Evolutionary conservation across 805 yeast genomes (phyloP), one percentile per base, ranked within the genome.

Genomic region (Cyberlindnera veronae): DNA sequence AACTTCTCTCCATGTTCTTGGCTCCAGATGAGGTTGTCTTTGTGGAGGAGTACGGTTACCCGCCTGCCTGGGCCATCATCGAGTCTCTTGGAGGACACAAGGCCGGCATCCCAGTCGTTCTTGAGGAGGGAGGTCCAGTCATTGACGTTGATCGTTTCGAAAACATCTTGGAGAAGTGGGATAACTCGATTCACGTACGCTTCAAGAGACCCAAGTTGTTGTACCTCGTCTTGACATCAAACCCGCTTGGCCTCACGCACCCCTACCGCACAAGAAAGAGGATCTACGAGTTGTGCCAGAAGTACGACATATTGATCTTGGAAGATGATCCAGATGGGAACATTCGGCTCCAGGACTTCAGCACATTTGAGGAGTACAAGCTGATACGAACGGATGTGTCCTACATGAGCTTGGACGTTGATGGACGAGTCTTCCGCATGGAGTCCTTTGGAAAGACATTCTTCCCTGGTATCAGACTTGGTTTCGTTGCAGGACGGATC

Each of bases 391-490:
- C 8, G 1, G 23, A 24, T 3, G 24, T 20, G 3, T 76, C 85
- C 6, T 77, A 79, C 62, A 58, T 83, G 33, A 71, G 76, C 13
- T 52, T 81, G 41, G 95, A 85, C 59, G 63, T 65, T 16, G 88
- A 81, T 39, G 95, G 95, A 24, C 71, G 93, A 44, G 93, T 85
- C 11, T 58, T 86, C 32, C 68, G 93, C 45, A 71, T 85, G 48
- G 95, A 85, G 53, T 80, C 93, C 3, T 81, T 85, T 54, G 82
- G 90, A 32, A 85, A 85, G 62, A 76, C 79, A 36, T 66, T 84
- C 46, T 85, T 85, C 15, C 95, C 95, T 1, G 95, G 95, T 32
- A 62, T 78, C 18, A 71, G 95, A 55, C 58, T 80, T 28, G 89
- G 93, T 3, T 81, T 86, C 76, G 68, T 85, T 43, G 78, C 81